Base-by-base conservation (phyloP, 768 basidiomycete genomes). In the Amanita brunnescens region DNA sequence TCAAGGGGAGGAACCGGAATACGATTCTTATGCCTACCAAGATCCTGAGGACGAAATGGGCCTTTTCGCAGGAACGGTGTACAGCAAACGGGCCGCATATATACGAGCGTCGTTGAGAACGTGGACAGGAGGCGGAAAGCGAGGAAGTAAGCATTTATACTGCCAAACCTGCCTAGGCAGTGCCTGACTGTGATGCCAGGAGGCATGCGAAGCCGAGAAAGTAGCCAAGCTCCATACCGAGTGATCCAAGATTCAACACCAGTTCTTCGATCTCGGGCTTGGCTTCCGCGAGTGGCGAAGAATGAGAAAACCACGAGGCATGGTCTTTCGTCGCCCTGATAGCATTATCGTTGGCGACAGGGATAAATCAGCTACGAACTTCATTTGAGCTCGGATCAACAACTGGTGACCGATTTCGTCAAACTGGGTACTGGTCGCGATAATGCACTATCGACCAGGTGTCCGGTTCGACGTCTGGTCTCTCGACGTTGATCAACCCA, bases 41-140 rank as follows among this genome's bases (percentile, higher is more conserved):
- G 95, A 99, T 65, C 96, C 95, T 20, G 96, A 99, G 62, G 95
- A 97, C 64, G 94, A 98, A 70, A 86, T 83, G 57, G 95, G 95
- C 21, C 76, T 98, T 5, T 98, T 99, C 63, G 90, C 93, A 4
- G 93, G 94, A 10, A 94, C 87, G 7, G 90, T 91, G 0, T 97
- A 99, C 64, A 97, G 58, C 96, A 98, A 65, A 95, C 94, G 0
- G 95, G 98, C 66, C 79, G 78, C 62, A 96, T 96, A 47, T 99
- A 95, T 64, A 95, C 96, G 23, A 60, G 71, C n/a, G 94, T 97
- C 0, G 94, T 97, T 60, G 74, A 80, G 39, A 81, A 82, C 24
- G 93, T 99, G 87, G 95, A 97, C 63, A 76, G 84, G 35, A 74
- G 96, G 55, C 71, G 96, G 60, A 79, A 80, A 62, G 76, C 78